Evolutionary conservation across 2,329 filamentous ascomycete species (phyloP).

Genomic region (Ascocoryne sarcoides): DNA sequence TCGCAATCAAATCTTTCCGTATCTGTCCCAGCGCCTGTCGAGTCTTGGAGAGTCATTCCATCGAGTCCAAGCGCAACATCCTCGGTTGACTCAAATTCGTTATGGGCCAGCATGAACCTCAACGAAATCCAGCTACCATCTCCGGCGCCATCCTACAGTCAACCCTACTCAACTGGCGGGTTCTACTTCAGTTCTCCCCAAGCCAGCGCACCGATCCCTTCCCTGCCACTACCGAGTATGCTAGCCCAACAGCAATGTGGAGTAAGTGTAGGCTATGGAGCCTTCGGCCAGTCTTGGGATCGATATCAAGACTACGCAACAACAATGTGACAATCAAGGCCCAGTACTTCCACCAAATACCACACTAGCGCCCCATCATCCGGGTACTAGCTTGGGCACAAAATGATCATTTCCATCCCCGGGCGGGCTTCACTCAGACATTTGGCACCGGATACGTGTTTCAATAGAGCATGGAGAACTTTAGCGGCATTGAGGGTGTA

Average conservation of each 20-base stretch:
- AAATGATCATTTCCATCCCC: constrained; percentile 11
- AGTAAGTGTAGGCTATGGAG: constrained; percentile 63
- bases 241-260: constrained; percentile 75
- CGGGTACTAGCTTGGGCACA: constrained; percentile 32
- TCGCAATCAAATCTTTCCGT: constrained; percentile 58
- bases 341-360: constrained; percentile 28
- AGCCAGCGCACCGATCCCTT: constrained; percentile 63
- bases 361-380: constrained; percentile 41
- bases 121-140: constrained; percentile 68
- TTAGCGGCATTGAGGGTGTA: constrained; percentile 27
- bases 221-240: constrained; percentile 79
- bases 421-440: constrained; percentile 10
- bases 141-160: constrained; percentile 70
- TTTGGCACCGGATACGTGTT: constrained; percentile 9
- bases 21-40: constrained; percentile 61
- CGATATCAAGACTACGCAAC: constrained; percentile 76
- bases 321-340: constrained; percentile 68
- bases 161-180: constrained; percentile 64
- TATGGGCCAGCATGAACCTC: constrained; percentile 75
- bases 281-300: constrained; percentile 69
- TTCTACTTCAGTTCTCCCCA: constrained; percentile 76
- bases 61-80: constrained; percentile 78
- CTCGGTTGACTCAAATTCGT: constrained; percentile 58
- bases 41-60: constrained; percentile 83
- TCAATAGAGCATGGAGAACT: constrained; percentile 18